Percentiles rank a stretch among this genome's conserved stretches.
phyloP scores from a whole-genome alignment of 2,329 filamentous ascomycete genomes.

The Zasmidium cellare region DNA sequence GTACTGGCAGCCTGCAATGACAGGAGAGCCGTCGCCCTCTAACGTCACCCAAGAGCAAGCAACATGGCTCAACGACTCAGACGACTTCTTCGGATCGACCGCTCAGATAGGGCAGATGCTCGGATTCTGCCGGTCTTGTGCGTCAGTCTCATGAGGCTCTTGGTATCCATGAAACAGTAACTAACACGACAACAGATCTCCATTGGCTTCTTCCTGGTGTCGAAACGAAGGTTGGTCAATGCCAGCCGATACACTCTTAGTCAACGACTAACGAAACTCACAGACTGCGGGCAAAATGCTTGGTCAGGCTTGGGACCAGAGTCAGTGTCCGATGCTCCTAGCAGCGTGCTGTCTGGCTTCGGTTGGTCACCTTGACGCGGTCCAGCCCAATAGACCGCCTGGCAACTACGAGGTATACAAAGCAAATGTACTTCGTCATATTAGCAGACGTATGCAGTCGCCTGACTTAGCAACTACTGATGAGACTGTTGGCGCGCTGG shows the following conservation, averaged over 20 bases:
- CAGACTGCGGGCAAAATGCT: constrained; percentile 3
- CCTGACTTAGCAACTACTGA: neutral
- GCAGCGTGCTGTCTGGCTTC: constrained; percentile 12
- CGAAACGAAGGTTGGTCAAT: neutral
- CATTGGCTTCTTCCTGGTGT: constrained; percentile 10
- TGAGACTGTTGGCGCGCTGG: neutral
- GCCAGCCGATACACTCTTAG: neutral
- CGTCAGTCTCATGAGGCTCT: constrained; percentile 1
- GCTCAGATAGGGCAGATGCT: constrained; percentile 9
- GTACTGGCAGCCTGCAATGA: constrained; percentile 1
- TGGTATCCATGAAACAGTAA: neutral
- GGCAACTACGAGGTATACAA: constrained; percentile 4
- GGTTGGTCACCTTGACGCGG: constrained; percentile 11
- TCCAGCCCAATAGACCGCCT: constrained; percentile 4
- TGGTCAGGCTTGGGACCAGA: constrained; percentile 3
- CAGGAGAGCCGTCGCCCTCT: neutral
- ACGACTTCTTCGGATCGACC: constrained; percentile 5
- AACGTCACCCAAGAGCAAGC: neutral
- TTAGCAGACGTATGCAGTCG: constrained; percentile 3
- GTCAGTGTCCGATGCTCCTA: constrained; percentile 2
- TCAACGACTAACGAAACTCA: neutral
- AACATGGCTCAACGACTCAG: neutral
- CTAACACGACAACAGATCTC: constrained; percentile 5
- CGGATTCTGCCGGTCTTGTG: constrained; percentile 9
- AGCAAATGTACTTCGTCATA: constrained; percentile 4